Percentiles rank a stretch among this genome's conserved stretches.
Conservation (phyloP, 768 basidiomycete species). For the Boletus eberwhitei region DNA sequence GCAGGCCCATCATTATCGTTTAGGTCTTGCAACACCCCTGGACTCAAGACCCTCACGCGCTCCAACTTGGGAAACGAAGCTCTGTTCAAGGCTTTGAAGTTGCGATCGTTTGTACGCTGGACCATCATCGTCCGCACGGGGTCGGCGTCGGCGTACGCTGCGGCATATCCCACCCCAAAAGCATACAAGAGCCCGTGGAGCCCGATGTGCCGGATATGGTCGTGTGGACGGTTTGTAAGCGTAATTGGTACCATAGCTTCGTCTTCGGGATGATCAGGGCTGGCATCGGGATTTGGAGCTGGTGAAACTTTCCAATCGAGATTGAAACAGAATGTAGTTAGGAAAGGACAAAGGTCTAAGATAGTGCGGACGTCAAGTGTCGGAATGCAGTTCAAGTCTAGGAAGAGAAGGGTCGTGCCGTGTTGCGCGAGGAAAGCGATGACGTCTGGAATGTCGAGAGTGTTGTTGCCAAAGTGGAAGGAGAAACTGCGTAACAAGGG, state of each 20-base stretch:
- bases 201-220: conserved; percentile 57
- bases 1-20: conserved; percentile 52
- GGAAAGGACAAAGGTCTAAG: conserved; percentile 60
- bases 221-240: conserved; percentile 52
- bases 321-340: conserved; percentile 68
- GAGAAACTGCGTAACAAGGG: conserved; percentile 58
- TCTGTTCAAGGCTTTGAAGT: conserved; percentile 50
- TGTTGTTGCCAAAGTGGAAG: conserved; percentile 42
- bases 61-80: conserved; percentile 59
- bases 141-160: conserved; percentile 39
- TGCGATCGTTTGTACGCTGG: conserved; percentile 62
- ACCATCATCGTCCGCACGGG: conserved; percentile 44
- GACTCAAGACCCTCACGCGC: conserved; percentile 56
- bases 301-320: conserved; percentile 63
- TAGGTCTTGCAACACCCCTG: conserved; percentile 52
- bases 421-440: conserved; percentile 57
- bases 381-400: conserved; percentile 63
- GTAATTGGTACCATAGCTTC: conserved; percentile 32
- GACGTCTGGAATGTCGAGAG: conserved; percentile 54
- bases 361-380: conserved; percentile 54
- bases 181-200: conserved; percentile 67
- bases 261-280: conserved; percentile 23
- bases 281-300: conserved; percentile 7
- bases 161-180: conserved; percentile 61
- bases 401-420: conserved; percentile 54